Evolutionary conservation across 169 alveolate species (phyloP).

Genomic region (Plasmodium billcollinsi): DNA sequence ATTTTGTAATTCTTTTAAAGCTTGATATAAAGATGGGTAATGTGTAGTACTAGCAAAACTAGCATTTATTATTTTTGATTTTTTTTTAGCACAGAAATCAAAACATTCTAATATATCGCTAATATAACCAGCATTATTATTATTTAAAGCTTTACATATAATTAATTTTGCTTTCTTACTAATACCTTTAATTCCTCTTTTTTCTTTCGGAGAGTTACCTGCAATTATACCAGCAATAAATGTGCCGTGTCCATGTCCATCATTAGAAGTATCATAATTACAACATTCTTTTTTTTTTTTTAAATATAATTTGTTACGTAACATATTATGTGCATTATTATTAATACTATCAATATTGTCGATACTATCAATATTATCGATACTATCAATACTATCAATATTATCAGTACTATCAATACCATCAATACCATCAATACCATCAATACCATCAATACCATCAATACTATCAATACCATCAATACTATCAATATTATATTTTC

Average conservation of each 20-base stretch:
- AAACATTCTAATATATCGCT: slow-evolving; percentile 78
- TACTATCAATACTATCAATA: not conserved
- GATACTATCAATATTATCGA: too few species aligned
- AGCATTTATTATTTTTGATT: slow-evolving; percentile 72
- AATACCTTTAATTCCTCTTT: slow-evolving; percentile 51
- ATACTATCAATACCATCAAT: not conserved
- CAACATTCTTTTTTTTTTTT: slow-evolving; percentile 78
- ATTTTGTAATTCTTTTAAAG: slow-evolving; percentile 14
- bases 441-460: not conserved
- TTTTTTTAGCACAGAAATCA: slow-evolving; percentile 68
- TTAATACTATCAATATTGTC: too few species aligned
- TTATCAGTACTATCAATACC: not conserved
- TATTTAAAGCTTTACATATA: slow-evolving; percentile 80
- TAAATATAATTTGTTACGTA: slow-evolving; percentile 79
- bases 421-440: too few species aligned
- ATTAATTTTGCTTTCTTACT: slow-evolving; percentile 66
- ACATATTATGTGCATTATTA: slow-evolving; percentile 76
- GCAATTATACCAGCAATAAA: slow-evolving; percentile 85
- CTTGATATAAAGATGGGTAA: slow-evolving; percentile 32
- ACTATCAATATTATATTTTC: not conserved
- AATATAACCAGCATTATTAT: slow-evolving; percentile 78
- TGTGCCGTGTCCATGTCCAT: slow-evolving; percentile 91
- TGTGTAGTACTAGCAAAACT: slow-evolving; percentile 58
- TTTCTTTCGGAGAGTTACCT: slow-evolving; percentile 4
- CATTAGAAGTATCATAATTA: slow-evolving; percentile 68